Conservation (phyloP, 768 basidiomycete genomes). For the Filobasidium floriforme region DNA sequence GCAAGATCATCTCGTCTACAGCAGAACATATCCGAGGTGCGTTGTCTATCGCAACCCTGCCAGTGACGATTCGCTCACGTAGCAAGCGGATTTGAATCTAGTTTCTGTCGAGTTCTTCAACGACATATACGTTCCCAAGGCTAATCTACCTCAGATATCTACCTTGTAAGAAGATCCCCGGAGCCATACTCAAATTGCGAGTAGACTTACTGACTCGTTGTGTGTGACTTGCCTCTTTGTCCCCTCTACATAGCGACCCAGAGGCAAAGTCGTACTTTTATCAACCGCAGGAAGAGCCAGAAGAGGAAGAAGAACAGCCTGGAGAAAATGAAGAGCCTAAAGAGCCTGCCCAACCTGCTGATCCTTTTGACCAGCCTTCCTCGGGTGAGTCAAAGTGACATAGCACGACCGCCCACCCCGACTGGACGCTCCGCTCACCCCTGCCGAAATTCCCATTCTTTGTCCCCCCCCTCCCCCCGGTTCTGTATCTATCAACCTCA, state of each 20-base stretch:
- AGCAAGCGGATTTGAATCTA: constrained; percentile 37
- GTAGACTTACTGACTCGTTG: neutral
- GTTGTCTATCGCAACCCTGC: no score
- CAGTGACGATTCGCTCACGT: no score
- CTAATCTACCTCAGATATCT: constrained; percentile 68
- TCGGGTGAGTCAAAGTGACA: constrained; percentile 12
- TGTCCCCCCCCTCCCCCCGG: no score
- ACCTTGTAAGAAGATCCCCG: constrained; percentile 38
- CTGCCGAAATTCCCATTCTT: constrained; percentile 7
- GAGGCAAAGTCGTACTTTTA: constrained; percentile 13
- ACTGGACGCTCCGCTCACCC: constrained; percentile 12
- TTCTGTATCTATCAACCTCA: neutral
- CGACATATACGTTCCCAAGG: constrained; percentile 75
- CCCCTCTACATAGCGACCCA: constrained; percentile 7
- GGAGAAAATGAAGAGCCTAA: neutral
- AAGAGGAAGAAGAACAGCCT: neutral
- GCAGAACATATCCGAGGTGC: constrained; percentile 73
- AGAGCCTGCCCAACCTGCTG: constrained; percentile 4
- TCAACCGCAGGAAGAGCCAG: neutral
- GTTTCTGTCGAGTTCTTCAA: constrained; percentile 89
- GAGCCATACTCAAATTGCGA: neutral
- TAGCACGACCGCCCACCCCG: constrained; percentile 7
- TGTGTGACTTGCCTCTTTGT: neutral
- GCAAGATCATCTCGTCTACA: constrained; percentile 78
- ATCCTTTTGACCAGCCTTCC: constrained; percentile 2